Base-by-base conservation (phyloP, 352 stramenopile genomes). In the Blastocystis sp. region DNA sequence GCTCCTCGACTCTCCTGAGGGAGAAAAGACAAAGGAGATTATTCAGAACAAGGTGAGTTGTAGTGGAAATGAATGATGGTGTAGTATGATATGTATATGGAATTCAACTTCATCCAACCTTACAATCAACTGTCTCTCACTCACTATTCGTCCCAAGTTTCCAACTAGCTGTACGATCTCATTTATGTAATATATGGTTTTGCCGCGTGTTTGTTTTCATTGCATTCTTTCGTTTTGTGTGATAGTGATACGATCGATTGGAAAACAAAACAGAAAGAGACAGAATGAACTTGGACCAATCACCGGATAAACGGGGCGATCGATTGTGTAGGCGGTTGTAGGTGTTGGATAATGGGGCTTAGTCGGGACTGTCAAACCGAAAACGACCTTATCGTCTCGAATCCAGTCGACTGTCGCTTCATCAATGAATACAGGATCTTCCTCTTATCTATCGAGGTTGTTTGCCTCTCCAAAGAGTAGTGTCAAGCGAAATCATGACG, bases 111-210 rank as follows among this genome's bases (percentile, higher is more conserved):
- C n/a, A 38, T 56, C 7, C 67, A 78, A 38, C 46, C 67, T 9
- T 78, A 78, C 42, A 78, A 78, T 40, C 67, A 78, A 46, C 36
- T 78, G 27, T 78, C 67, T 61, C 42, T 78, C 8, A 78, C 42
- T 24, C 67, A 78, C 32, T 78, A 78, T 40, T 56, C 67, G 27
- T 59, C 67, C 27, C 14, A n/a, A 9, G 42, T n/a, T n/a, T 59
- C 44, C 18, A 78, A 40, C 4, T 42, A 38, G 11, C 16, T 44
- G 2, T 51, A 51, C 3, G 27, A 46, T 9, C 29, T 56, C 16
- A 14, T 78, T 61, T 61, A 57, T 78, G 67, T 78, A 78, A 21
- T 61, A 78, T 78, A 78, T 78, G 27, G 14, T 11, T 78, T 61
- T 44, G 18, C 57, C 18, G 14, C 24, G 7, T 78, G 67, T 78